A percentile compares a stretch with the other conserved stretches of the same genome.
Evolutionary conservation across 208 protist species (phyloP).

Genomic region (Naegleria gruberi): DNA sequence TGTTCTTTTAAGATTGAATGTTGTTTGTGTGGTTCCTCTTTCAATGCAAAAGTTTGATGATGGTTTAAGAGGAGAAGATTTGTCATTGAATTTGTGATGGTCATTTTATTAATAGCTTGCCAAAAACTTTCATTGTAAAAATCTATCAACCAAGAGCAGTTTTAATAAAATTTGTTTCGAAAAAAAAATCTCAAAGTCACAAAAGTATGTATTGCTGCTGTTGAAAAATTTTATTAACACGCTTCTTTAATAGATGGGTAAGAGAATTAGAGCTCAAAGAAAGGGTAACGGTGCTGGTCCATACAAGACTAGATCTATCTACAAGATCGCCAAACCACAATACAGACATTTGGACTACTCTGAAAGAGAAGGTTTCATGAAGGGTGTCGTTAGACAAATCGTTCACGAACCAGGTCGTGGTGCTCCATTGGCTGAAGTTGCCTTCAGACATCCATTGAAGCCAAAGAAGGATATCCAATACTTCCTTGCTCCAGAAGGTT

Average conservation of each 20-base stretch:
- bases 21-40: too few relatives aligned
- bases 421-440: conserved; percentile 92
- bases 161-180: background rate
- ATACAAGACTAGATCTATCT: conserved; percentile 80
- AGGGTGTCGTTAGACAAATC: conserved; percentile 83
- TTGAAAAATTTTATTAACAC: background rate
- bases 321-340: conserved; percentile 86
- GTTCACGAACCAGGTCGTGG: conserved; percentile 98
- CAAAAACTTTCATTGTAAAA: too few relatives aligned
- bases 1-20: too few relatives aligned
- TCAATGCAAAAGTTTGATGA: too few relatives aligned
- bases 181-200: background rate
- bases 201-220: too few relatives aligned
- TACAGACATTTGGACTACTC: conserved; percentile 91
- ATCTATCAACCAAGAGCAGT: too few relatives aligned
- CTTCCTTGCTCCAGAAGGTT: conserved; percentile 95
- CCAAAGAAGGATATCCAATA: conserved; percentile 78
- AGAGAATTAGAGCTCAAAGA: conserved; percentile 20
- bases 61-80: too few relatives aligned
- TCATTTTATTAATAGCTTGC: too few relatives aligned
- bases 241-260: conserved; percentile 19
- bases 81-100: too few relatives aligned
- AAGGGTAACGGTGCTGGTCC: conserved; percentile 27
- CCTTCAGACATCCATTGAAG: conserved; percentile 91
- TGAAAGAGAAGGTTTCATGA: conserved; percentile 87